Base-by-base conservation (phyloP, 1,284 basidiomycete species). In the Macrocybe sp. region DNA sequence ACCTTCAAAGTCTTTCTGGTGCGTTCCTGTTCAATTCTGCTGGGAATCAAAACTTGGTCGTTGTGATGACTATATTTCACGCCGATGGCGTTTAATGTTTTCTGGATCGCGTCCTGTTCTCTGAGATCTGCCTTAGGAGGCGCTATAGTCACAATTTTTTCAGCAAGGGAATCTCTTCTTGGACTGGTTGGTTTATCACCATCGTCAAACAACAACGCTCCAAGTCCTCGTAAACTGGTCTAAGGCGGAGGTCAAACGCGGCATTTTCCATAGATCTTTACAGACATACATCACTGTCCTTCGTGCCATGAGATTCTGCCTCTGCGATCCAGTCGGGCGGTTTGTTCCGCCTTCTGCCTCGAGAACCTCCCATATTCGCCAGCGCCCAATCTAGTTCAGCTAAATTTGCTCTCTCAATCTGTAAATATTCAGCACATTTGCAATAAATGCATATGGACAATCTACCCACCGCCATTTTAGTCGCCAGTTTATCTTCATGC, bases 311-410 rank as follows among this genome's bases (percentile, higher is more conserved):
- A 14, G 64, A 63, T 50, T 83, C 81, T 0, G 72, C 74, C 50
- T 85, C 81, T 14, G 71, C 63, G 55, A 75, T 59, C 30, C 66
- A 63, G 41, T 66, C 63, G 9, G 58, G 63, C 4, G 49, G 35
- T 38, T 67, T 76, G 30, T 61, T 66, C 56, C 64, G 69, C n/a
- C 67, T 64, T 51, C 60, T 69, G 7, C 62, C 52, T 52, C 66
- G 72, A 0, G 65, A 42, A n/a, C 59, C 69, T 11, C 73, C 75
- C 65, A 87, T 74, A 55, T 89, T 78, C 1, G 80, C 77, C 36
- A 90, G 66, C 0, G 85, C 86, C 88, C 88, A 91, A 56, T 89
- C 84, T 16, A 91, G 67, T 52, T 90, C 79, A 7, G 76, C 73
- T 7, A 89, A 56, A 40, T 78, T 79, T 1, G 88, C 88, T 47